phyloP scores from a whole-genome alignment of 2,329 filamentous ascomycete genomes.

The Ceratocystis cubensis region DNA sequence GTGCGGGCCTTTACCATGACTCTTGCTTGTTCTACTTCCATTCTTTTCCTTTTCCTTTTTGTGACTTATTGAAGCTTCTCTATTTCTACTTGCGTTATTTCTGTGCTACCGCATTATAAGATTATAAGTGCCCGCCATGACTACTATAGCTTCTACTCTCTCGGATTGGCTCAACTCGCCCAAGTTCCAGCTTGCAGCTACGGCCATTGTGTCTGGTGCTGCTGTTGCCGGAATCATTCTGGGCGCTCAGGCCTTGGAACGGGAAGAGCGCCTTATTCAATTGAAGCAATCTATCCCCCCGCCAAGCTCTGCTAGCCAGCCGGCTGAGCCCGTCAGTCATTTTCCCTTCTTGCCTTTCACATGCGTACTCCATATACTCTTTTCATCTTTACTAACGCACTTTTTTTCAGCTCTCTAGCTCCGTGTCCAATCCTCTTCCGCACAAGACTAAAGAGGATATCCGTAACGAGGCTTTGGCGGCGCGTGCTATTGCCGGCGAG shows the following conservation, averaged over 20 bases:
- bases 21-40: slow-evolving; percentile 18
- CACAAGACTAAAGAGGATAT: slow-evolving; percentile 47
- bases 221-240: slow-evolving; percentile 49
- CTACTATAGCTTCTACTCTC: slow-evolving; percentile 19
- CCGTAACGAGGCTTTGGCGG: slow-evolving; percentile 45
- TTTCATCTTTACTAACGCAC: slow-evolving; percentile 5
- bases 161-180: slow-evolving; percentile 28
- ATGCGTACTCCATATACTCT: neutral
- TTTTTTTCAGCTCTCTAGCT: slow-evolving; percentile 43
- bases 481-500: slow-evolving; percentile 48
- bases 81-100: neutral
- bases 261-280: slow-evolving; percentile 41
- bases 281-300: slow-evolving; percentile 49
- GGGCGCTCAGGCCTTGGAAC: slow-evolving; percentile 47
- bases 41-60: neutral
- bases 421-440: slow-evolving; percentile 40
- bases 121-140: neutral
- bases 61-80: neutral
- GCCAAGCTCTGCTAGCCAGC: slow-evolving; percentile 22
- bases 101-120: neutral
- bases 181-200: slow-evolving; percentile 53
- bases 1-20: neutral
- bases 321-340: slow-evolving; percentile 20
- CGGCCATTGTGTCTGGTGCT: slow-evolving; percentile 53
- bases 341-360: neutral